Base-by-base conservation (phyloP, 2,329 filamentous ascomycete species). In the Trichophyton equinum region DNA sequence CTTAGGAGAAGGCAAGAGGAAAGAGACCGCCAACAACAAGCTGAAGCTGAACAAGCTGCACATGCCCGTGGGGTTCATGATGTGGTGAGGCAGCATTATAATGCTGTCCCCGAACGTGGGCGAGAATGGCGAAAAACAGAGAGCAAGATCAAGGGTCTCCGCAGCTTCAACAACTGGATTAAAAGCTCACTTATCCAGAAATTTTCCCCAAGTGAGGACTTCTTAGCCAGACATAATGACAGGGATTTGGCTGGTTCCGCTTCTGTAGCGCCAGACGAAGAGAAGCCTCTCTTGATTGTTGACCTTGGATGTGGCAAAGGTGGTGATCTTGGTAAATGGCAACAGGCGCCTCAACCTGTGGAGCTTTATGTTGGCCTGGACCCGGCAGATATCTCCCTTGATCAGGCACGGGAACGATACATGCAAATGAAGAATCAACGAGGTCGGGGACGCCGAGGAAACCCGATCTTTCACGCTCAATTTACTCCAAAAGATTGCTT, bases 101-200 rank as follows among this genome's bases (percentile, higher is more conserved):
- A 99, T 74, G 86, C 88, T 42, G 92, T 97, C 0, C 92, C 92
- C 0, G 88, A 99, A 77, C 84, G 91, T 33, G 94, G 94, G 11
- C 85, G 92, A 60, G 91, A 96, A 69, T 99, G 94, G 92, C 85
- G 94, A 57, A 90, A 88, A 72, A 95, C 90, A 5, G 91, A 95
- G 69, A 95, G 89, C 73, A 87, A 89, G 69, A 99, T 99, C 78
- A 96, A 95, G 76, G 94, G 94, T 0, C 78, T 99, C 59, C 85
- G 94, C 59, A 89, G 88, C 66, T 94, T 96, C 79, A 99, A 99
- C 77, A 99, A 99, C 74, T 99, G 94, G 94, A 83, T 99, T 76
- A 99, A 99, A 79, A 96, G 90, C 71, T 92, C 89, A 57, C 84
- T 97, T 67, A 97, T 99, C 67, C 91, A 97, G 72, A 96, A 96